Base-by-base conservation (phyloP, 2,329 filamentous ascomycete species). In the Aspergillus fumigatiaffinis region DNA sequence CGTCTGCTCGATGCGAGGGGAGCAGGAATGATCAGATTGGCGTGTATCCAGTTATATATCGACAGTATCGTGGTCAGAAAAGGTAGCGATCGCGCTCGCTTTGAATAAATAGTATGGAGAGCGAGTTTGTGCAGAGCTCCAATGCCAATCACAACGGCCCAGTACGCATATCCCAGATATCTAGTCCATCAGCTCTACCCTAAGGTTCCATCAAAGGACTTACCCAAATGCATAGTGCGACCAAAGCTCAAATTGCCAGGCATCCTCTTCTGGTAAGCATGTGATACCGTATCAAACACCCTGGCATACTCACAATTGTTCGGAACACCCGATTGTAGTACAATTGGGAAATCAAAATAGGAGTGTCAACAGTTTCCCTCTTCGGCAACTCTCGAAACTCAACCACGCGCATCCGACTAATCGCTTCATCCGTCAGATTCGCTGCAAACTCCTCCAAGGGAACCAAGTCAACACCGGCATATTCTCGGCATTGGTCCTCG, bases 1-100 rank as follows among this genome's bases (percentile, higher is more conserved):
- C 76, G 74, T 25, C 77, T 75, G 44, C 74, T 74, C 14, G 73
- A 68, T 25, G 74, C 73, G 41, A 80, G 73, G 0, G 78, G 71
- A 1, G 77, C 73, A 3, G 80, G 77, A 9, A 78, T 66, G 8
- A 78, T 70, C 9, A 82, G 50, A 61, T 78, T 65, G 1, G 68
- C 71, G 25, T 72, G 63, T 3, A 75, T 23, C 71, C 73, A 77
- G 35, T 71, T 63, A 54, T 68, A 61, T 8, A 60, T 26, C 17
- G 35, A 44, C 12, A 56, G 46, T 21, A 62, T 52, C 8, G 56
- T 57, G 21, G 23, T 51, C 32, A 32, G 51, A 49, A 52, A 54
- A 35, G 10, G 49, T 32, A 54, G 49, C 51, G 26, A 54, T 8
- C 29, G 50, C 8, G 55, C 41, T 3, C 50, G 53, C n/a, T 64